Evolutionary conservation across 441 rosid species (phyloP), one percentile per base, ranked within the genome.

Genomic region (Mallotus repandus): DNA sequence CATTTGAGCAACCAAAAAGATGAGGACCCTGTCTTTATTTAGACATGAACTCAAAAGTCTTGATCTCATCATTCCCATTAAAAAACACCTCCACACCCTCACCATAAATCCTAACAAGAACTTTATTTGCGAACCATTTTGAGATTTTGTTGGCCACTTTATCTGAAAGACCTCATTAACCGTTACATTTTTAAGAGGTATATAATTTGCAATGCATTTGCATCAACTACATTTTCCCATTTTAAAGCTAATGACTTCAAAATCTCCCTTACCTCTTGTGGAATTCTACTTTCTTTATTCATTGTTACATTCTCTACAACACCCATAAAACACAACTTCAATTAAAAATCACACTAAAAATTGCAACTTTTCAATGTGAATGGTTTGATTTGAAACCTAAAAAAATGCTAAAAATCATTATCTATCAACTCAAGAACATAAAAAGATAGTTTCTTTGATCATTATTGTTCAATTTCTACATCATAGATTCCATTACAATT

Each of bases 1-100:
- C 97, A 81, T 81, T 91, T 0, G 82, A 83, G 68, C 99, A 79
- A 5, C 85, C 91, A 32, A 96, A 82, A 76, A 96, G 78, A 71
- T 87, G 82, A 43, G 99, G 98, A 35, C 99, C 99, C 75, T 86
- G 92, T 46, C 98, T 97, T 76, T 89, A 82, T 71, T 87, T 91
- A 9, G 98, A 96, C 88, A 93, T 90, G 66, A 84, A 91, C 86
- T 93, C 98, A 82, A 93, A 93, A 0, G 97, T 95, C 82, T 79
- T 81, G 66, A 93, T 90, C 91, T 95, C 98, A 74, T 88, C 83
- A 16, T 86, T 82, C 72, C 96, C 80, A 74, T 93, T 92, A 75
- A 95, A 91, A 82, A 93, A 95, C 25, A 88, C 86, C 22, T 86
- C 95, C 63, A 95, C 98, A 25, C 99, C 98, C 76, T 88, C 97